Percentiles rank a stretch among this genome's conserved stretches.
These are phyloP conservation scores for Giardia muris DNA, from an alignment of 208 protist species.

Conservation along the genomic window DNA sequence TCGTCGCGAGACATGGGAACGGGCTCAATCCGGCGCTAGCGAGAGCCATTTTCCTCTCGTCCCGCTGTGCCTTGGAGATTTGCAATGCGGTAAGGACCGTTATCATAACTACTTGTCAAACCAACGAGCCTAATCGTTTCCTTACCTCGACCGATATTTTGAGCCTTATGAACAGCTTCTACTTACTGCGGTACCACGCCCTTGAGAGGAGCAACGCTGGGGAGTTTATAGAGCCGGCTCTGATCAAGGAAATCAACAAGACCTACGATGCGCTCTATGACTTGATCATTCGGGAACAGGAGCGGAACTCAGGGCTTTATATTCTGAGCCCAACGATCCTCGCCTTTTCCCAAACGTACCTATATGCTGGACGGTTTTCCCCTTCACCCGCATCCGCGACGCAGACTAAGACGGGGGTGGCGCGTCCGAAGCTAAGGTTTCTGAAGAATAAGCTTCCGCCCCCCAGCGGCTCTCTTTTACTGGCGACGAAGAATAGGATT, in stretches of 20 bases:
- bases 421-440: not conserved
- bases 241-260: not conserved
- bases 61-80: not conserved
- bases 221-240: not conserved
- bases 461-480: too few relatives aligned
- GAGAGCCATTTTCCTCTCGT: not conserved
- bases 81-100: not conserved
- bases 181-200: not conserved
- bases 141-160: not conserved
- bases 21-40: not conserved
- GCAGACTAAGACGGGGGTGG: not conserved
- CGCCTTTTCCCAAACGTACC: not conserved
- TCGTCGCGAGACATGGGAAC: not conserved
- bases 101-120: not conserved
- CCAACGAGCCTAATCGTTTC: not conserved
- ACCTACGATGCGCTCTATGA: not conserved
- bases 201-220: not conserved
- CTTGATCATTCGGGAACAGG: not conserved
- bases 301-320: not conserved
- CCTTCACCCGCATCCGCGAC: not conserved
- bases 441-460: not conserved
- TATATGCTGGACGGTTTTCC: not conserved
- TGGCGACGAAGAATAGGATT: not conserved
- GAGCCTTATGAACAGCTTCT: not conserved
- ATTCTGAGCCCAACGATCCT: not conserved